Conservation (phyloP, 305 asterid genomes). For the Solanum hybrid region DNA sequence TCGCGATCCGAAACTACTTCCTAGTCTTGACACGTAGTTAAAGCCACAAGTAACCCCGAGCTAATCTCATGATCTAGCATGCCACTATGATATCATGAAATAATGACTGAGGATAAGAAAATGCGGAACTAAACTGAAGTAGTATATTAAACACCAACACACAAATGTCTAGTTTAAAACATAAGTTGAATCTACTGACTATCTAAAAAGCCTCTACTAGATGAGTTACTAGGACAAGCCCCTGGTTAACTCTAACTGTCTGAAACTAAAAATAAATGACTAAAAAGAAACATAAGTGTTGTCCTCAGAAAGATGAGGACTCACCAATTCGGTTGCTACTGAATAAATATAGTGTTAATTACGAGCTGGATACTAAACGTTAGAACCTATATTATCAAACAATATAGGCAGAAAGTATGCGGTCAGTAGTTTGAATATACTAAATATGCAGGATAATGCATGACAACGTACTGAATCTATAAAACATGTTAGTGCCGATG, state of each 20-base stretch:
- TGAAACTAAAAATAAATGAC: not conserved
- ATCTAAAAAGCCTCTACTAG: too few species aligned
- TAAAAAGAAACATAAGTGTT: not conserved
- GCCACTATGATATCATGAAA: not conserved
- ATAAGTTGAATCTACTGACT: not conserved
- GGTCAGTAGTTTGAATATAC: not conserved
- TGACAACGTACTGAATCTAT: not conserved
- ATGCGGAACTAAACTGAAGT: not conserved
- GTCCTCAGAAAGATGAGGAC: not conserved
- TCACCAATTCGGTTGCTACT: not conserved
- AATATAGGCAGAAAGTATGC: too few species aligned
- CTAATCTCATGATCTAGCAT: not conserved
- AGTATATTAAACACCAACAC: not conserved
- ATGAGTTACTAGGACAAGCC: not conserved
- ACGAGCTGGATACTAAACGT: not conserved
- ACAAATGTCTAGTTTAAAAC: not conserved
- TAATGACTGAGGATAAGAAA: too few species aligned
- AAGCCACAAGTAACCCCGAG: not conserved
- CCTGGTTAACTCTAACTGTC: not conserved
- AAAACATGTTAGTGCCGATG: not conserved
- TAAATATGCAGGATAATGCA: not conserved
- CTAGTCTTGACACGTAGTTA: not conserved
- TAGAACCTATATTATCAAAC: not conserved
- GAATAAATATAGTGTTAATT: not conserved
- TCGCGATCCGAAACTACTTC: not conserved